Percentiles rank a stretch among this genome's conserved stretches.
Evolutionary conservation across 192 early-diverging fungal genomes (phyloP).

Genomic region (Diversispora eburnea): DNA sequence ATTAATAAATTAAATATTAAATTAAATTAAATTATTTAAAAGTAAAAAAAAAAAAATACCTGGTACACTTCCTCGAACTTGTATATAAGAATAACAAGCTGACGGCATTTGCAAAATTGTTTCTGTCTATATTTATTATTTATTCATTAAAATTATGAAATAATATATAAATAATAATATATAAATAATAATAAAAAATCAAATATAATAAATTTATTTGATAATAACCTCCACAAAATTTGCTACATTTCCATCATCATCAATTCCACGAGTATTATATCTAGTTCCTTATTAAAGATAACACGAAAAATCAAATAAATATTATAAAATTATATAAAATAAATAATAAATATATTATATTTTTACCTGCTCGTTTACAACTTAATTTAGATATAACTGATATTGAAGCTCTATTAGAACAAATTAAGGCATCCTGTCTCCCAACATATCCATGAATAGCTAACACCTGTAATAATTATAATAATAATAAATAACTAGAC

Average conservation of each 20-base stretch:
- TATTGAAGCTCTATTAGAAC: slow-evolving; percentile 43
- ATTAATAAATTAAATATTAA: not conserved
- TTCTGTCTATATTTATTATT: slow-evolving; percentile 61
- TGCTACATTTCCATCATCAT: slow-evolving; percentile 95
- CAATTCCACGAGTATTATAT: slow-evolving; percentile 91
- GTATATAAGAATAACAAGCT: slow-evolving; percentile 70
- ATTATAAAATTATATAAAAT: slow-evolving; percentile 1
- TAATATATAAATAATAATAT: too few species aligned
- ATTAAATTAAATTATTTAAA: not conserved
- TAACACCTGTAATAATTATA: slow-evolving; percentile 43
- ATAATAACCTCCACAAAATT: slow-evolving; percentile 86
- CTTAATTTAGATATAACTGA: slow-evolving; percentile 73
- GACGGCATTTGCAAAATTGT: slow-evolving; percentile 60
- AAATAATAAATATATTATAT: not conserved
- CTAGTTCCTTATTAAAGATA: slow-evolving; percentile 75
- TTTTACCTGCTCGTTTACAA: slow-evolving; percentile 60
- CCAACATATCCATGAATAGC: slow-evolving; percentile 80
- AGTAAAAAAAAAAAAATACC: slow-evolving; percentile 33
- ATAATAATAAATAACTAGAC: not conserved
- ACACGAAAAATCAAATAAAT: slow-evolving; percentile 40
- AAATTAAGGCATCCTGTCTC: slow-evolving; percentile 37
- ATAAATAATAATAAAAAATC: too few species aligned
- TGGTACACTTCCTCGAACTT: slow-evolving; percentile 83
- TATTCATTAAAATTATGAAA: too few species aligned
- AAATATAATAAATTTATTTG: too few species aligned